Evolutionary conservation across 305 asterid species (phyloP).

Genomic region (Fraxinus floribunda): DNA sequence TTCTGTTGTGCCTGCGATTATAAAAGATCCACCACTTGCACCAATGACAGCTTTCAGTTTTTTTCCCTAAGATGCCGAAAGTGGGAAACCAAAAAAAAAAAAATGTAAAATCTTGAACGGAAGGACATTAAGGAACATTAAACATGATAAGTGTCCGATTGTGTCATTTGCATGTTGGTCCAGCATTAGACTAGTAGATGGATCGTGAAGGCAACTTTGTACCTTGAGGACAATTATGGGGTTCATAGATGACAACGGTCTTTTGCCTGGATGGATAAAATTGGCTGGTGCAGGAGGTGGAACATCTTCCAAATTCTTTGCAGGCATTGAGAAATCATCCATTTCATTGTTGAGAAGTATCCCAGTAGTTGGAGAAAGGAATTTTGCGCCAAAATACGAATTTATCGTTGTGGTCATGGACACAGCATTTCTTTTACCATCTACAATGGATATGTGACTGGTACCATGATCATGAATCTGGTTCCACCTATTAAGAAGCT

Average conservation of each 20-base stretch:
- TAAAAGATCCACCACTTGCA: slow-evolving; percentile 61
- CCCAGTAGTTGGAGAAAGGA: slow-evolving; percentile 61
- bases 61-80: slow-evolving; percentile 33
- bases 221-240: slow-evolving; percentile 66
- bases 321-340: slow-evolving; percentile 76
- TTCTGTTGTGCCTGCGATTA: slow-evolving; percentile 52
- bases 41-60: slow-evolving; percentile 55
- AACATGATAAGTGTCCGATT: not conserved
- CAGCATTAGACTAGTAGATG: not conserved
- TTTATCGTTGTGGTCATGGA: slow-evolving; percentile 69
- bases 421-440: slow-evolving; percentile 59
- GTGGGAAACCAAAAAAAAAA: not conserved
- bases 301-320: slow-evolving; percentile 15
- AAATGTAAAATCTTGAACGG: not conserved
- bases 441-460: slow-evolving; percentile 69
- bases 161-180: not conserved
- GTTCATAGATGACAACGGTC: slow-evolving; percentile 73
- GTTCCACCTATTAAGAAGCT: slow-evolving; percentile 48
- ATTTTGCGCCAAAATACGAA: slow-evolving; percentile 51
- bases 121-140: not conserved
- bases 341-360: slow-evolving; percentile 77
- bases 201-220: not conserved
- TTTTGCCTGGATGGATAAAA: slow-evolving; percentile 53
- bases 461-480: slow-evolving; percentile 71
- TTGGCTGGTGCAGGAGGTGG: slow-evolving; percentile 62